Percentiles rank a stretch among this genome's conserved stretches.
phyloP scores from a whole-genome alignment of 2,329 filamentous ascomycete species.

The Dendryphion nanum region DNA sequence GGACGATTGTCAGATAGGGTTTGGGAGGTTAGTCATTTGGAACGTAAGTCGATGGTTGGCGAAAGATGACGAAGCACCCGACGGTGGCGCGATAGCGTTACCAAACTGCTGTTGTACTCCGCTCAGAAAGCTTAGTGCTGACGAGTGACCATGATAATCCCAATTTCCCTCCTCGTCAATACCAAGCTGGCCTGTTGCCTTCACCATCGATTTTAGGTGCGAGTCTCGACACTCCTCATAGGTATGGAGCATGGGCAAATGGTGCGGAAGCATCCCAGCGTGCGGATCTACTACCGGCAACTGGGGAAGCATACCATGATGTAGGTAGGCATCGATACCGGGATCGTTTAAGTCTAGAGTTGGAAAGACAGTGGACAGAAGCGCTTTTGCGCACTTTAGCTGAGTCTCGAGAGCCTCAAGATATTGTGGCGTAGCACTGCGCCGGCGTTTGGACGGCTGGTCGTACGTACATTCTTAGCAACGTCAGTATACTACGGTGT shows the following conservation, averaged over 20 bases:
- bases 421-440: slow-evolving; percentile 89
- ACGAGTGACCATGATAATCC: slow-evolving; percentile 94
- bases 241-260: slow-evolving; percentile 18
- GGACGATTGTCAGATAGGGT: slow-evolving; percentile 63
- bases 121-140: slow-evolving; percentile 82
- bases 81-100: slow-evolving; percentile 65
- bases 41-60: slow-evolving; percentile 54
- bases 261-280: slow-evolving; percentile 17
- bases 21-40: slow-evolving; percentile 68
- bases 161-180: slow-evolving; percentile 88
- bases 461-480: slow-evolving; percentile 85
- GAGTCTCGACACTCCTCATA: slow-evolving; percentile 49
- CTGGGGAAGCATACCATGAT: slow-evolving; percentile 60
- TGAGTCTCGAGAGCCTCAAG: slow-evolving; percentile 84
- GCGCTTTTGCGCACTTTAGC: slow-evolving; percentile 76
- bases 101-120: slow-evolving; percentile 87
- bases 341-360: slow-evolving; percentile 84
- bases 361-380: slow-evolving; percentile 77
- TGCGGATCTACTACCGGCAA: slow-evolving; percentile 24
- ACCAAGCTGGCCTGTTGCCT: slow-evolving; percentile 88
- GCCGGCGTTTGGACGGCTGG: slow-evolving; percentile 85
- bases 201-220: slow-evolving; percentile 91
- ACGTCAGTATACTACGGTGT: slow-evolving; percentile 12
- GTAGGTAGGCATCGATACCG: slow-evolving; percentile 72
- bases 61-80: slow-evolving; percentile 53